Evolutionary conservation across 371 early-diverging fungal species (phyloP).

Genomic region (Rhizopus stolonifer): DNA sequence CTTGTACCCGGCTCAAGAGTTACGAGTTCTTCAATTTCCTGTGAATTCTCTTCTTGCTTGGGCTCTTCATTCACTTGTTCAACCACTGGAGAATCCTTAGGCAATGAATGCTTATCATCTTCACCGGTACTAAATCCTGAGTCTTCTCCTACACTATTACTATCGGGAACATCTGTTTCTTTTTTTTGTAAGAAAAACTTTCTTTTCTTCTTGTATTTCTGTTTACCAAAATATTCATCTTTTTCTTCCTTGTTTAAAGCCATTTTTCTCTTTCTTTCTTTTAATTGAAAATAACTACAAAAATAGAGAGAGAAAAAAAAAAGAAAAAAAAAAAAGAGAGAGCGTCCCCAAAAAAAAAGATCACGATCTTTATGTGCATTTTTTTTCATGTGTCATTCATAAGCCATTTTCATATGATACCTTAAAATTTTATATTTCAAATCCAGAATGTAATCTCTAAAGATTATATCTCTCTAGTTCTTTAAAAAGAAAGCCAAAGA

Average conservation of each 20-base stretch:
- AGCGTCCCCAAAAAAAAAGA: neutral
- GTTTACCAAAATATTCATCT: slow-evolving; percentile 3
- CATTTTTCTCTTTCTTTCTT: neutral
- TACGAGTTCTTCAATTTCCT: neutral
- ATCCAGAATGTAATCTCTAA: no score
- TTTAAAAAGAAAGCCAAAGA: no score
- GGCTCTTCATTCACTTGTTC: neutral
- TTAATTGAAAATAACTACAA: no score
- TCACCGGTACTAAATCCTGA: slow-evolving; percentile 24
- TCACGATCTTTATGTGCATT: no score
- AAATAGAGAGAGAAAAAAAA: neutral
- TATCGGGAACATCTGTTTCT: slow-evolving; percentile 14
- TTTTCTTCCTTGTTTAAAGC: slow-evolving; percentile 1
- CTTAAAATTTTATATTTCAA: no score
- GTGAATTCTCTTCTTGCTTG: neutral
- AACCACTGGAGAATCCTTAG: no score
- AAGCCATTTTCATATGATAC: neutral
- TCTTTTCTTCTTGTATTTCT: neutral
- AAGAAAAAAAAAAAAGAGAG: neutral
- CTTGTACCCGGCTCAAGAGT: neutral
- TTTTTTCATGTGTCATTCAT: neutral
- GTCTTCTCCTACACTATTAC: slow-evolving; percentile 15
- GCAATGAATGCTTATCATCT: slow-evolving; percentile 7
- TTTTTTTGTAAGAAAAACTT: neutral
- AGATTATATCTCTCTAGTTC: no score